These are phyloP conservation scores for Fusarium poae DNA, from an alignment of 2,329 filamentous ascomycete genomes.

Conservation along the genomic window DNA sequence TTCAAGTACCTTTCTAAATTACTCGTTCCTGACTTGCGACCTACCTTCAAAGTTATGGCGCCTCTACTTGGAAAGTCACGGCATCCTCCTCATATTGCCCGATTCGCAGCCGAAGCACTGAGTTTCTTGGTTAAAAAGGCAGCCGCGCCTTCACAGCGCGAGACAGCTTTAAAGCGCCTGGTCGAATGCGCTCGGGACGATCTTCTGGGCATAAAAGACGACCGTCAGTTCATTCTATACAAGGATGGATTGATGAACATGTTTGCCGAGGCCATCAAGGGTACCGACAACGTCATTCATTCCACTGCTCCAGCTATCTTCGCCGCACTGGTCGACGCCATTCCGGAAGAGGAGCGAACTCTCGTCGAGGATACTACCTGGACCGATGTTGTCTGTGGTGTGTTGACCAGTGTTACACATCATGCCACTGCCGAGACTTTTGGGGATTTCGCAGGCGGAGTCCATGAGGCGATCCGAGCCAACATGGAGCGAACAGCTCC, in stretches of 20 bases:
- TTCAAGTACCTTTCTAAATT: constrained; percentile 97
- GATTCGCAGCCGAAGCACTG: constrained; percentile 94
- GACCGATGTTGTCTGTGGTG: constrained; percentile 78
- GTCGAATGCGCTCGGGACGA: constrained; percentile 79
- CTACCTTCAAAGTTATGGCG: constrained; percentile 85
- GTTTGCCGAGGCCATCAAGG: constrained; percentile 84
- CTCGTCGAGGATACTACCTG: constrained; percentile 64
- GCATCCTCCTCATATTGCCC: constrained; percentile 87
- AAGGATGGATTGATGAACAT: constrained; percentile 91
- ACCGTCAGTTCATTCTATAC: constrained; percentile 75
- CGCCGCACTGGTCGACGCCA: constrained; percentile 63
- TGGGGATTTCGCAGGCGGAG: constrained; percentile 71
- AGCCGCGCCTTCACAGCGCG: constrained; percentile 80
- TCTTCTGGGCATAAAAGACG: constrained; percentile 66
- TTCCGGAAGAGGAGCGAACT: constrained; percentile 64
- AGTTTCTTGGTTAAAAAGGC: constrained; percentile 95
- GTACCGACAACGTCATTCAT: constrained; percentile 70
- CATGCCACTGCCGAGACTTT: constrained; percentile 83
- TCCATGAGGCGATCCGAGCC: constrained; percentile 65
- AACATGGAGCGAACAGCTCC: constrained; percentile 52
- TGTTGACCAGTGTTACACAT: constrained; percentile 85
- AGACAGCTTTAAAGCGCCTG: constrained; percentile 78
- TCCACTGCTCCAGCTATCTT: constrained; percentile 70
- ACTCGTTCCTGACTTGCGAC: constrained; percentile 85
- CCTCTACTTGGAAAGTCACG: constrained; percentile 85